Evolutionary conservation across 83 land plant species (phyloP), one percentile per base, ranked within the genome.

Genomic region (Diphasiastrum complanatum): DNA sequence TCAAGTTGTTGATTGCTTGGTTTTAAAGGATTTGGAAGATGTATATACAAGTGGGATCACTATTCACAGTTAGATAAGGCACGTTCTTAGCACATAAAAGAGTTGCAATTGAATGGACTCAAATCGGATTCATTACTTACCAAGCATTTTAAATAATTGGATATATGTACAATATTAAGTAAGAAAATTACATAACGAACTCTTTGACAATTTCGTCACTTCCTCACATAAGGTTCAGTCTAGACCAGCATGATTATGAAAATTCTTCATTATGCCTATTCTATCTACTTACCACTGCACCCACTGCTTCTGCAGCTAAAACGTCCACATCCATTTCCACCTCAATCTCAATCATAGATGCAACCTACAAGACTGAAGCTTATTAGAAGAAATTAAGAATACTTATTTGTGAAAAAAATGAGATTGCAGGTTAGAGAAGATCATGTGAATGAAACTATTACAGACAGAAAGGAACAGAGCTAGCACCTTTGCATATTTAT

Each of bases 261-360:
- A 8, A 67, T 32, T 0, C 12, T 30, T 12, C 14, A 6, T 18
- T 16, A 3, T 34, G 27, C 60, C 0, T 19, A 31, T n/a, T 25
- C 10, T 25, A 47, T 61, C n/a, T n/a, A 69, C 82, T 60, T 62
- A 92, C 98, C 49, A 75, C 78, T 66, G 77, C 76, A 67, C 83
- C 76, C 30, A 63, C 91, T 64, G 79, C 79, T 70, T 89, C 99
- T 26, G 91, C 91, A 36, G 92, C 91, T 61, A 85, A 65, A 60
- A 93, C 96, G 75, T 93, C 92, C 14, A 75, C 51, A 58, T 89
- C 96, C 92, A 93, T 81, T 73, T 93, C 96, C 55, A 93, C 91
- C 67, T 93, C 99, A 37, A 93, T 93, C 77, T 93, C 99, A 66
- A 93, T 89, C 96, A 93, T 85, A 23, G 99, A 88, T 59, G 96